Conservation (phyloP, 148 eudicot species). For the Rhododendron griersonianum region DNA sequence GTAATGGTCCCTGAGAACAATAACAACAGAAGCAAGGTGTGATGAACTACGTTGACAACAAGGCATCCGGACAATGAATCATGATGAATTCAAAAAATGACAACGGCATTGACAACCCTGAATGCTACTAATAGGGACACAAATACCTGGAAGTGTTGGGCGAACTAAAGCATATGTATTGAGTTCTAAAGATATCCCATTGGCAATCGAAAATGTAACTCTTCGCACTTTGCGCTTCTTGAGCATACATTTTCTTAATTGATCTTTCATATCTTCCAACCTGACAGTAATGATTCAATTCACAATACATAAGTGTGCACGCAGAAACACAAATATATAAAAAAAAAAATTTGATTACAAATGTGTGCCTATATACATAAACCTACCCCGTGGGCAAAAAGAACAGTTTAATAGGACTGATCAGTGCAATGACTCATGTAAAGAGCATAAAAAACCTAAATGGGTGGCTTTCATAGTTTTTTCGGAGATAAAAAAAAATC, state of each 20-base stretch:
- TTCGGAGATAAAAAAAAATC: neutral
- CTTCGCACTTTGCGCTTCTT: conserved; percentile 93
- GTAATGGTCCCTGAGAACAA: conserved; percentile 59
- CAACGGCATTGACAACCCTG: neutral
- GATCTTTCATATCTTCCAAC: conserved; percentile 78
- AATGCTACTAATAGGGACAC: neutral
- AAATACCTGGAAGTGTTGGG: conserved; percentile 78
- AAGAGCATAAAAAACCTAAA: neutral
- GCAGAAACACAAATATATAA: neutral
- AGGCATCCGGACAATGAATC: neutral
- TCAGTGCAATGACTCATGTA: neutral
- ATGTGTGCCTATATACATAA: neutral
- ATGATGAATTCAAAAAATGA: neutral
- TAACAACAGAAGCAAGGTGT: conserved; percentile 12
- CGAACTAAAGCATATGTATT: conserved; percentile 92
- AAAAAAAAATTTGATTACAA: neutral
- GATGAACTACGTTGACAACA: conserved; percentile 6
- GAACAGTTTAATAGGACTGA: neutral
- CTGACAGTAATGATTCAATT: conserved; percentile 25
- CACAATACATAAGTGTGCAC: neutral
- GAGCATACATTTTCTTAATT: conserved; percentile 76
- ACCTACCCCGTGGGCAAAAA: neutral
- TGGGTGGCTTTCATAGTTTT: neutral
- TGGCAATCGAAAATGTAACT: conserved; percentile 60
- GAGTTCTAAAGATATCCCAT: conserved; percentile 74